Base-by-base conservation (phyloP, 2,329 filamentous ascomycete genomes). In the Pestalotiopsis sp. region DNA sequence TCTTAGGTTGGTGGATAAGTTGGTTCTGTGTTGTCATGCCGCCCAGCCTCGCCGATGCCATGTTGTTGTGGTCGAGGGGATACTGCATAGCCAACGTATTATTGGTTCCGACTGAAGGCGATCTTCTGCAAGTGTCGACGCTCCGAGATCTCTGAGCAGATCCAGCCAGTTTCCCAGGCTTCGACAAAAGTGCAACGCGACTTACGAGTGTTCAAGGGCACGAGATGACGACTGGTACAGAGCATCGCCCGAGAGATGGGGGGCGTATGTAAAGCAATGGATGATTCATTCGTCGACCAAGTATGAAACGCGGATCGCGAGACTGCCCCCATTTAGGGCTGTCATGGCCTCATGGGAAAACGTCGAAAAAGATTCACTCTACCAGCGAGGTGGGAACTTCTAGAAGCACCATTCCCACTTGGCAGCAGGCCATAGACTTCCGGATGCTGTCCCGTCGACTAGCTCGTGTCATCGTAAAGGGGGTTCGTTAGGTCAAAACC, bases 391-490 rank as follows among this genome's bases (percentile, higher is more conserved):
- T 36, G 52, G 65, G 65, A 66, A 59, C 56, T 66, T 66, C 65
- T 66, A 66, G 65, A 66, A 66, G 61, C n/a, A 56, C 56, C n/a
- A 59, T 66, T 66, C 65, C 65, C 31, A 27, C 40, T 66, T 11
- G 65, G 17, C 13, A 45, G 56, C 25, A 36, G 52, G 25, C 62
- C 58, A 63, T 58, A 58, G 61, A 63, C 20, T 25, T 25, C 56
- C 56, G 49, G 20, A 40, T 40, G 31, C 20, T 38, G 20, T 67
- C 66, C 66, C 58, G 66, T 67, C 49, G 41, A 38, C 56, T 66
- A 66, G 65, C 27, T 59, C 65, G 65, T 60, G 49, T 56, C 49
- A 58, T 56, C 41, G 40, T 38, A 56, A 56, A 66, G 52, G 45
- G 41, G 40, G 20, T 31, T 38, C 25, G 49, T 45, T 49, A 56